These are phyloP conservation scores for Suhomyces guaymorum DNA, from an alignment of 1,139 yeast species.

Conservation along the genomic window DNA sequence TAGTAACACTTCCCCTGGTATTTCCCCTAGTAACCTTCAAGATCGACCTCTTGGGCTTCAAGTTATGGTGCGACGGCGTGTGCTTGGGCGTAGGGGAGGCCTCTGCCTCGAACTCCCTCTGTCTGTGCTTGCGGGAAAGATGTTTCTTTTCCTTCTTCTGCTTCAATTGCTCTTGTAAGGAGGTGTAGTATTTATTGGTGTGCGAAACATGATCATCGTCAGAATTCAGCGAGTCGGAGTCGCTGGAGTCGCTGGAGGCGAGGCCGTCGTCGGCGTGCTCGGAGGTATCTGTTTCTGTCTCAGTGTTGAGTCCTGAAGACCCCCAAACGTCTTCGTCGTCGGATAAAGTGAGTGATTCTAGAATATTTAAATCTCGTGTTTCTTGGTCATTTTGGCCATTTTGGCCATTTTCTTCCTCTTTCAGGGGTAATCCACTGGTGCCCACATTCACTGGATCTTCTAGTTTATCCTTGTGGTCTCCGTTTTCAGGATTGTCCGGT, in stretches of 20 bases:
- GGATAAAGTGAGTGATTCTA: constrained; percentile 16
- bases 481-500: background rate
- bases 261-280: constrained; percentile 13
- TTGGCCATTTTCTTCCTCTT: background rate
- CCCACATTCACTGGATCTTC: background rate
- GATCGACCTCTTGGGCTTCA: constrained; percentile 46
- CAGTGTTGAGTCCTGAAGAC: constrained; percentile 30
- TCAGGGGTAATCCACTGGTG: background rate
- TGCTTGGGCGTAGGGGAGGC: constrained; percentile 47
- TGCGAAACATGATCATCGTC: constrained; percentile 19
- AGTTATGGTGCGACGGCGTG: constrained; percentile 44
- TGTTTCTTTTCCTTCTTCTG: constrained; percentile 15
- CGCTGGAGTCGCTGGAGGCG: constrained; percentile 29
- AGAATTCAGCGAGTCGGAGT: constrained; percentile 26
- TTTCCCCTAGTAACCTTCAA: too few species aligned
- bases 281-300: constrained; percentile 21
- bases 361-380: constrained; percentile 2
- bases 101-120: constrained; percentile 12
- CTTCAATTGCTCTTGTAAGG: constrained; percentile 21
- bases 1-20: too few species aligned
- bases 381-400: background rate
- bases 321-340: constrained; percentile 23
- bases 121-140: constrained; percentile 12
- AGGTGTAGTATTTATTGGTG: constrained; percentile 29
- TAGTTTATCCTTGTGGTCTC: background rate